Conservation (phyloP, 345 rosid genomes). For the Eucalyptus regnans region DNA sequence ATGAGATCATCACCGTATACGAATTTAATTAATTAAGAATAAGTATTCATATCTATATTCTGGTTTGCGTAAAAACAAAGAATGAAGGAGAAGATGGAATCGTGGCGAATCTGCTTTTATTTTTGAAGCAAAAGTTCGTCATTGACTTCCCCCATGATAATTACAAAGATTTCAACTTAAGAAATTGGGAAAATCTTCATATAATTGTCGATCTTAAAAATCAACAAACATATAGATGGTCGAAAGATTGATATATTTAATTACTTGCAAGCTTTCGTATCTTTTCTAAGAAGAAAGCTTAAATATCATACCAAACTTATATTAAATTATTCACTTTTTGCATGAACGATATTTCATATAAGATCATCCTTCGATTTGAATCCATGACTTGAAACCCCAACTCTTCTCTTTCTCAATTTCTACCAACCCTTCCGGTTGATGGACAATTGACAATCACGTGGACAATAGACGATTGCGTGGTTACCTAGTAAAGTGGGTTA, state of each 20-base stretch:
- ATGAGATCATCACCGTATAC: neutral
- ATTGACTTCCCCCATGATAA: neutral
- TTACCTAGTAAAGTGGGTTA: neutral
- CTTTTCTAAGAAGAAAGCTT: neutral
- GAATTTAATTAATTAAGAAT: neutral
- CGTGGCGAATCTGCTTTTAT: neutral
- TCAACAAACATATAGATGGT: neutral
- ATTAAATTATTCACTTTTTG: neutral
- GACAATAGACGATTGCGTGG: neutral
- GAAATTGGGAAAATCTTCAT: neutral
- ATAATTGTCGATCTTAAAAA: neutral
- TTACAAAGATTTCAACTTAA: neutral
- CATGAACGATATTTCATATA: neutral
- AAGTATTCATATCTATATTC: neutral
- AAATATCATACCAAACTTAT: neutral
- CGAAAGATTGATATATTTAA: neutral
- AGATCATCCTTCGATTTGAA: neutral
- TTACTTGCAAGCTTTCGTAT: accelerated
- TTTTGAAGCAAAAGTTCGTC: neutral
- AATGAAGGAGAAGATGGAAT: neutral
- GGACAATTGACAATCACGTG: neutral
- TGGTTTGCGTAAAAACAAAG: neutral
- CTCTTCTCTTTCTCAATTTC: neutral
- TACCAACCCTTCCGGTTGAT: accelerated
- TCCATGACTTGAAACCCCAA: neutral